A percentile compares a stretch with the other conserved stretches of the same genome.
phyloP scores from a whole-genome alignment of 139 green algal species.

The Picochlorum sp. region DNA sequence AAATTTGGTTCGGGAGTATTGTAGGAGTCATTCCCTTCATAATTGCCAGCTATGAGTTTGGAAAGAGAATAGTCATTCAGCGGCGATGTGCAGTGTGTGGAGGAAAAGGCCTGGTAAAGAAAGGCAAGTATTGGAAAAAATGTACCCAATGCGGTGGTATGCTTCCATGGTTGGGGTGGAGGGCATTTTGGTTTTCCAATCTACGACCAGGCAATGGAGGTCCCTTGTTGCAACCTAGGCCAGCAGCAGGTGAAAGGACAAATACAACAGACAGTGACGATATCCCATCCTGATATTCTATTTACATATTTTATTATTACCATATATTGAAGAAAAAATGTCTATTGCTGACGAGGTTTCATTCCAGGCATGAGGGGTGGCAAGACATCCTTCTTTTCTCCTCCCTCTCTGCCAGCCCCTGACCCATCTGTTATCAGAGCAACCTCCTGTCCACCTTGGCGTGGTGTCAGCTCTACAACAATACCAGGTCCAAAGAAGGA shows the following conservation, averaged over 20 bases:
- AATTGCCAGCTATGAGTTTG: constrained; percentile 73
- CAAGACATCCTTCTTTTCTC: constrained; percentile 77
- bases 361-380: constrained; percentile 82
- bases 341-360: constrained; percentile 53
- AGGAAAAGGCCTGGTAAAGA: constrained; percentile 60
- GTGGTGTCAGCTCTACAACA: constrained; percentile 31
- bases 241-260: too few species aligned
- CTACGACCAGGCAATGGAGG: constrained; percentile 76
- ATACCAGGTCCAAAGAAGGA: constrained; percentile 91
- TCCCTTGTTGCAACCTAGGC: constrained; percentile 28
- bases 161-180: constrained; percentile 78
- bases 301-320: too few species aligned
- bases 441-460: constrained; percentile 57
- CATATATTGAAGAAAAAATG: neutral
- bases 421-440: constrained; percentile 62
- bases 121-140: constrained; percentile 28
- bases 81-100: constrained; percentile 57
- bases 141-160: constrained; percentile 67
- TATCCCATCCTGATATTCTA: too few species aligned
- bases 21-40: constrained; percentile 66
- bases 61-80: constrained; percentile 83
- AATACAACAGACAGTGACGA: too few species aligned
- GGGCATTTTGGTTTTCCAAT: constrained; percentile 63
- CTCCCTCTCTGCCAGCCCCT: constrained; percentile 50
- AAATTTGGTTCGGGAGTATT: constrained; percentile 61